phyloP scores from a whole-genome alignment of 2,329 filamentous ascomycete species.

The Sporothrix schenckii region DNA sequence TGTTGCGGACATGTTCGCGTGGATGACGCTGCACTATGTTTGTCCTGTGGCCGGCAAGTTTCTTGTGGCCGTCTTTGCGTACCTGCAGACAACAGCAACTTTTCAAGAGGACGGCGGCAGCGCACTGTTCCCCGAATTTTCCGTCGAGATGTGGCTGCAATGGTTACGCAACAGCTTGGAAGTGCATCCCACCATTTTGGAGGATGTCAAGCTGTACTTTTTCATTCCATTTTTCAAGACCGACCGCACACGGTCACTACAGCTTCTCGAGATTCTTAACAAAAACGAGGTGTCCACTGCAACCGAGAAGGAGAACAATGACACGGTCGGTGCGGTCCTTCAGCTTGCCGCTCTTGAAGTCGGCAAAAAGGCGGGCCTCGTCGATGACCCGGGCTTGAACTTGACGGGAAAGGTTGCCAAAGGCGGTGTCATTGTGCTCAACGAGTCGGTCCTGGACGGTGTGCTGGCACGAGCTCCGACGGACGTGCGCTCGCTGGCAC shows the following conservation, averaged over 20 bases:
- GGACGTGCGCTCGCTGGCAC: conserved; percentile 73
- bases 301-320: neutral
- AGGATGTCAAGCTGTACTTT: conserved; percentile 66
- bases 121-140: conserved; percentile 41
- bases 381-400: conserved; percentile 60
- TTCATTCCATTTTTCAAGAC: conserved; percentile 65
- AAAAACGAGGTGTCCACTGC: conserved; percentile 48
- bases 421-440: conserved; percentile 43
- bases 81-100: conserved; percentile 45
- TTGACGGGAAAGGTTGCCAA: conserved; percentile 20
- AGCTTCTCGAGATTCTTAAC: conserved; percentile 59
- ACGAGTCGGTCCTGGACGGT: conserved; percentile 52
- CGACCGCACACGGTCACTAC: conserved; percentile 56
- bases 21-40: conserved; percentile 60
- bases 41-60: conserved; percentile 64
- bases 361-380: conserved; percentile 69
- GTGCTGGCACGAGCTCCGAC: conserved; percentile 61
- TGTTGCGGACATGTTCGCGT: conserved; percentile 48
- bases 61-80: conserved; percentile 59
- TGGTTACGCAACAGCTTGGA: conserved; percentile 59
- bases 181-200: conserved; percentile 56
- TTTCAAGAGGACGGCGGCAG: conserved; percentile 29
- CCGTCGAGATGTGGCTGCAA: conserved; percentile 55
- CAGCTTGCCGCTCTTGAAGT: conserved; percentile 70
- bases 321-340: conserved; percentile 58